These are phyloP conservation scores for Caryopteris hybrid DNA, from an alignment of 305 asterid species.

Conservation along the genomic window DNA sequence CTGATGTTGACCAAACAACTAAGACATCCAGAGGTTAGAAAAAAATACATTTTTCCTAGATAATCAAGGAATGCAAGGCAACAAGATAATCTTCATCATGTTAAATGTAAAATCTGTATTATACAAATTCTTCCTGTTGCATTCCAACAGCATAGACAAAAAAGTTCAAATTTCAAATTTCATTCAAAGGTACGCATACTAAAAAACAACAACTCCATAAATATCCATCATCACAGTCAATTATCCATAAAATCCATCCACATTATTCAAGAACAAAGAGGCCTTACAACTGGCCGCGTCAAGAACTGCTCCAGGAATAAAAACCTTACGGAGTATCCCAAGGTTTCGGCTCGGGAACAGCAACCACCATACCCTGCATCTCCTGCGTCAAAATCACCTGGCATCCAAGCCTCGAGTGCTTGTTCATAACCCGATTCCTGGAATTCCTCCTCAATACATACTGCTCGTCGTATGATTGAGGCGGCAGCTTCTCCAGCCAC, in stretches of 20 bases:
- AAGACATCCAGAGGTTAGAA: neutral
- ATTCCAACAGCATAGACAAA: neutral
- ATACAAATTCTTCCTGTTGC: slow-evolving; percentile 3
- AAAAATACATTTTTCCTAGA: neutral
- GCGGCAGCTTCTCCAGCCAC: slow-evolving; percentile 87
- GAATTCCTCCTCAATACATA: slow-evolving; percentile 61
- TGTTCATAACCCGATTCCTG: slow-evolving; percentile 71
- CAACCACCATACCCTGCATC: slow-evolving; percentile 92
- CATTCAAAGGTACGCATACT: slow-evolving; percentile 6
- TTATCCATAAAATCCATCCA: slow-evolving; percentile 18
- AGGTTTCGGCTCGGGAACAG: slow-evolving; percentile 78
- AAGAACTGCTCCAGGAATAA: neutral
- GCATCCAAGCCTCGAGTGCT: slow-evolving; percentile 88
- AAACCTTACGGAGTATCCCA: slow-evolving; percentile 82
- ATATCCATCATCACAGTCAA: slow-evolving; percentile 16
- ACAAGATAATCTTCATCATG: slow-evolving; percentile 2
- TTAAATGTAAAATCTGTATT: neutral
- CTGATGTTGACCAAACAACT: neutral
- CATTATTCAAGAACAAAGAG: slow-evolving; percentile 25
- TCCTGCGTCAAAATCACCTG: slow-evolving; percentile 73
- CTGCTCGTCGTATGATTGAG: slow-evolving; percentile 66
- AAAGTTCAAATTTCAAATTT: slow-evolving; percentile 11
- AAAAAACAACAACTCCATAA: slow-evolving; percentile 19
- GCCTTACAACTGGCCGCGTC: slow-evolving; percentile 16
- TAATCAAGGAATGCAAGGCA: neutral